Evolutionary conservation across 192 early-diverging fungal species (phyloP).

Genomic region (Dimargaris cristalligena): DNA sequence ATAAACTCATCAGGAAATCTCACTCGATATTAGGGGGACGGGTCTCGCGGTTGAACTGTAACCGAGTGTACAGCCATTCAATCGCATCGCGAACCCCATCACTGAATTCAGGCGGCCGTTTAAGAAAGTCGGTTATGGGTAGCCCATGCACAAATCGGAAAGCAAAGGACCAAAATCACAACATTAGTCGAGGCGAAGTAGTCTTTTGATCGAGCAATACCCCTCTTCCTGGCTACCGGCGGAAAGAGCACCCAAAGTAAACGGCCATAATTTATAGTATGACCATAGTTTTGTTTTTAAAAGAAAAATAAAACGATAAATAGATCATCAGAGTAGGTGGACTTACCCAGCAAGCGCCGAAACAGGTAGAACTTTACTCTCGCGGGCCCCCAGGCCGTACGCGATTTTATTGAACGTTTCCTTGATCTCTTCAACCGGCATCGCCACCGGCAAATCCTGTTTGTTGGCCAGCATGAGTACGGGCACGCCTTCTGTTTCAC

Average conservation of each 20-base stretch:
- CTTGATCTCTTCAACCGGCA: slow-evolving; percentile 66
- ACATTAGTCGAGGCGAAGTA: background rate
- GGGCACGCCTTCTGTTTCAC: slow-evolving; percentile 66
- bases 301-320: background rate
- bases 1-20: background rate
- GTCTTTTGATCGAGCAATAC: background rate
- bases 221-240: too few species aligned
- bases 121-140: slow-evolving; percentile 1
- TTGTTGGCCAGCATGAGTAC: slow-evolving; percentile 91
- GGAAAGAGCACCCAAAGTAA: too few species aligned
- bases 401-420: slow-evolving; percentile 86
- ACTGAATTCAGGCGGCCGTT: slow-evolving; percentile 21
- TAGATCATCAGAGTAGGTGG: background rate
- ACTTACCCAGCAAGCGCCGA: slow-evolving; percentile 69
- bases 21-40: slow-evolving; percentile 56
- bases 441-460: slow-evolving; percentile 56
- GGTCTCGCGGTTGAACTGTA: slow-evolving; percentile 66
- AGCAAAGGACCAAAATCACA: background rate
- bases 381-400: slow-evolving; percentile 60
- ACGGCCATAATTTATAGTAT: background rate
- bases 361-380: slow-evolving; percentile 70
- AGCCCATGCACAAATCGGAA: slow-evolving; percentile 4
- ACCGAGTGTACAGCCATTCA: slow-evolving; percentile 74
- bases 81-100: slow-evolving; percentile 70
- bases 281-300: background rate